Evolutionary conservation across 2,329 filamentous ascomycete species (phyloP).

Genomic region (Colletotrichum lini): DNA sequence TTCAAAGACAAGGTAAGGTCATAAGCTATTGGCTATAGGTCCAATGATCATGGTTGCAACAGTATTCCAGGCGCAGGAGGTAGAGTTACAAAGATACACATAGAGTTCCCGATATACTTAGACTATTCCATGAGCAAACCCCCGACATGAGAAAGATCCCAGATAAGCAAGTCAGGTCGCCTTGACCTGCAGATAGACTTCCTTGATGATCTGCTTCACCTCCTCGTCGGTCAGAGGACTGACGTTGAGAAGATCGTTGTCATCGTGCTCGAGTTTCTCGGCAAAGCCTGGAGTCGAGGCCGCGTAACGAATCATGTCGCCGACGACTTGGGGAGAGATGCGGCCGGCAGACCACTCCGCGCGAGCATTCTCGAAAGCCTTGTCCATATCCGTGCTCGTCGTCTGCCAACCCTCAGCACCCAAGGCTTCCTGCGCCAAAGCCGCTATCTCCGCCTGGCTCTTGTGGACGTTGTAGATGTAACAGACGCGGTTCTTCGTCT

Average conservation of each 20-base stretch:
- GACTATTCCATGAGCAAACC: not conserved
- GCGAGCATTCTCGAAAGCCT: conserved; percentile 35
- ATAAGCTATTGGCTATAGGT: not conserved
- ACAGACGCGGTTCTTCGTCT: conserved; percentile 47
- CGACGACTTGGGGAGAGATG: conserved; percentile 30
- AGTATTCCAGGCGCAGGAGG: too few species aligned
- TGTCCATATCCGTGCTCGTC: conserved; percentile 28
- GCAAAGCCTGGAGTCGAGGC: conserved; percentile 28
- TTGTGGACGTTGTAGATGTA: conserved; percentile 41
- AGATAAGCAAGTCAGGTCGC: not conserved
- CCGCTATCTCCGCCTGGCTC: conserved; percentile 44
- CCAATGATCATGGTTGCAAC: too few species aligned
- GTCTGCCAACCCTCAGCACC: conserved; percentile 40
- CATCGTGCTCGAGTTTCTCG: conserved; percentile 22
- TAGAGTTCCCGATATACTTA: not conserved
- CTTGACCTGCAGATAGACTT: not conserved
- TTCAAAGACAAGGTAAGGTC: not conserved
- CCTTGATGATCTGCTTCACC: conserved; percentile 37
- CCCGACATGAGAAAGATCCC: not conserved
- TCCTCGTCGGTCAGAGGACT: conserved; percentile 35
- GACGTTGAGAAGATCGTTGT: conserved; percentile 43
- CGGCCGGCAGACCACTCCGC: conserved; percentile 38
- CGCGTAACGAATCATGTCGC: conserved; percentile 38
- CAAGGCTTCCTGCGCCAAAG: conserved; percentile 37
- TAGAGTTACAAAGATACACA: not conserved